phyloP scores from a whole-genome alignment of 345 rosid species.

The Melaleuca quinquenervia region DNA sequence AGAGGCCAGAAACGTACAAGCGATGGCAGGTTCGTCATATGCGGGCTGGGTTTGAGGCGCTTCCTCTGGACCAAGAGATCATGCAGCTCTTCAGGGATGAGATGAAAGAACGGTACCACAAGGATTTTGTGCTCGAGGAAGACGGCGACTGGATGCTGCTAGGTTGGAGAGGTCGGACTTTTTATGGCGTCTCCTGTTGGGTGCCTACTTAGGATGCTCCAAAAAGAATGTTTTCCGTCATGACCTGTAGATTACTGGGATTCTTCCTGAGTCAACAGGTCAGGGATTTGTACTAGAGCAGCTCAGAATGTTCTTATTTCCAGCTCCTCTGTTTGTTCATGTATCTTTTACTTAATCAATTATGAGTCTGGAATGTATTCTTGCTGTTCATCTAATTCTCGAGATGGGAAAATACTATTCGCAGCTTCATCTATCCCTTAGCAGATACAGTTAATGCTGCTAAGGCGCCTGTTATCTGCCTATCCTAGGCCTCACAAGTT shows the following conservation, averaged over 20 bases:
- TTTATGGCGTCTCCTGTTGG: conserved; percentile 13
- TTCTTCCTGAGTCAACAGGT: background rate
- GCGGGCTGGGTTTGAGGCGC: conserved; percentile 21
- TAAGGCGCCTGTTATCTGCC: background rate
- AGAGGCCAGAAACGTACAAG: conserved; percentile 10
- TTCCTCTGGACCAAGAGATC: conserved; percentile 1
- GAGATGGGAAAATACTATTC: background rate
- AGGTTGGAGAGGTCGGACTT: conserved; percentile 22
- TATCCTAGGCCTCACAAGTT: background rate
- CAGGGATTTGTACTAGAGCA: background rate
- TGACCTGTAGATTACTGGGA: background rate
- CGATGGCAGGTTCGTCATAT: conserved; percentile 19
- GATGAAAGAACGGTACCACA: conserved; percentile 6
- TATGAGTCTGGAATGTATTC: background rate
- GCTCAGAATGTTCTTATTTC: background rate
- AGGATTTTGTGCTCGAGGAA: conserved; percentile 17
- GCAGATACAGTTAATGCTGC: background rate
- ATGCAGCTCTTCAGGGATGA: background rate
- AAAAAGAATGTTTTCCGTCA: background rate
- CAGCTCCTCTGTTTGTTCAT: background rate
- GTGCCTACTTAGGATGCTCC: conserved; percentile 1
- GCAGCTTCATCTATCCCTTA: no score
- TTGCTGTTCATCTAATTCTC: background rate
- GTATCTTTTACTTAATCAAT: background rate
- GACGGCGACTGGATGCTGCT: conserved; percentile 20